A percentile compares a stretch with the other conserved stretches of the same genome.
Conservation (phyloP, 306 rosid genomes). For the Glycine soja region DNA sequence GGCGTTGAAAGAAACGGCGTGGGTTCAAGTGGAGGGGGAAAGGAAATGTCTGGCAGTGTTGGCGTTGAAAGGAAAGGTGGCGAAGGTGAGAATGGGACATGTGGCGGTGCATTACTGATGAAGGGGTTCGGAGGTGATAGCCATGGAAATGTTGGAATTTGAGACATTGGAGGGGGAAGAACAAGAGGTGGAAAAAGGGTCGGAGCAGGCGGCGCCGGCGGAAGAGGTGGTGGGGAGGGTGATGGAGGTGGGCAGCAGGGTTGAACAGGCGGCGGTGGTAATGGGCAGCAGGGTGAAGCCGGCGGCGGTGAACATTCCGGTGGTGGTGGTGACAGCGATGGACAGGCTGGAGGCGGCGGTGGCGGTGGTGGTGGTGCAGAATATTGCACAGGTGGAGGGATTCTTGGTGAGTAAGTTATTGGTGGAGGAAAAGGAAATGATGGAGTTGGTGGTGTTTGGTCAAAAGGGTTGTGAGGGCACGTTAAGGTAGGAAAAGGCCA, state of each 20-base stretch:
- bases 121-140: conserved; percentile 51
- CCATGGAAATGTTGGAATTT: conserved; percentile 59
- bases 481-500: conserved; percentile 82
- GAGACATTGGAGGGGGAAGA: conserved; percentile 53
- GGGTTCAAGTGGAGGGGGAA: conserved; percentile 29
- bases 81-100: neutral
- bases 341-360: neutral
- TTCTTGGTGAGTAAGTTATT: neutral
- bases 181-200: conserved; percentile 58
- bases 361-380: neutral
- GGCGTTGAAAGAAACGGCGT: neutral
- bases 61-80: conserved; percentile 60
- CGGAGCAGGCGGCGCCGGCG: conserved; percentile 40
- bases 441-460: conserved; percentile 58
- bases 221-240: neutral
- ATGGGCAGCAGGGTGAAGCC: no score
- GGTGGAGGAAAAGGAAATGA: conserved; percentile 37
- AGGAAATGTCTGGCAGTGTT: conserved; percentile 23
- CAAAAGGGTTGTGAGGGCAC: conserved; percentile 77
- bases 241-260: conserved; percentile 38
- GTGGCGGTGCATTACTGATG: conserved; percentile 49
- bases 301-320: neutral
- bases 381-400: conserved; percentile 6
- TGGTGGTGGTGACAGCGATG: neutral
- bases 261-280: conserved; percentile 31